These are phyloP conservation scores for Glycine tomentella DNA, from an alignment of 306 rosid species.

Conservation along the genomic window DNA sequence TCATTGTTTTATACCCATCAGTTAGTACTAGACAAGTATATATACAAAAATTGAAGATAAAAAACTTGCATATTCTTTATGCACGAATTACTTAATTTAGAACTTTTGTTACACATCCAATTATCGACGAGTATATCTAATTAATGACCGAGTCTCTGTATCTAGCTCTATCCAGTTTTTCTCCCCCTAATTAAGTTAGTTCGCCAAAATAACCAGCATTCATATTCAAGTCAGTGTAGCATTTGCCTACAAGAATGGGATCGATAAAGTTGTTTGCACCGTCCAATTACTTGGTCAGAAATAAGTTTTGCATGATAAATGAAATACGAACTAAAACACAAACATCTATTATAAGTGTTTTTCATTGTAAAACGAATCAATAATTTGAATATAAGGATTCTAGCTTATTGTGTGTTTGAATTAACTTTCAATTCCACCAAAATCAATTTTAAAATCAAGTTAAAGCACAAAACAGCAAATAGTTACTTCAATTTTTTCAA, in stretches of 20 bases:
- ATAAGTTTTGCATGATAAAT: neutral
- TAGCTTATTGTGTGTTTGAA: no score
- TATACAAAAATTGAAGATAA: neutral
- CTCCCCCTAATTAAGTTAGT: neutral
- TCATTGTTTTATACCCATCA: constrained; percentile 8
- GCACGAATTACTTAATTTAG: neutral
- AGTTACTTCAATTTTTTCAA: no score
- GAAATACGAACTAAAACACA: no score
- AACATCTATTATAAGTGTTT: neutral
- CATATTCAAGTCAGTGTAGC: neutral
- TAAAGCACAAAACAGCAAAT: no score
- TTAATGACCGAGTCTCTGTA: no score
- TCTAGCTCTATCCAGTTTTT: no score
- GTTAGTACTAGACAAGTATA: neutral
- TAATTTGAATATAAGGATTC: neutral
- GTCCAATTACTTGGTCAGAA: neutral
- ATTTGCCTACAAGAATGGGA: neutral
- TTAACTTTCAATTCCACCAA: no score
- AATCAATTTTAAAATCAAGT: no score
- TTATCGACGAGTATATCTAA: no score
- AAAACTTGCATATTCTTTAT: neutral
- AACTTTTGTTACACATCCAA: neutral
- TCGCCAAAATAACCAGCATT: neutral
- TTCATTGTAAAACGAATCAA: neutral
- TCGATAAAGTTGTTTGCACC: neutral